Evolutionary conservation across 495 filamentous ascomycete genomes (phyloP).

Genomic region (Hypoxylon rickii): DNA sequence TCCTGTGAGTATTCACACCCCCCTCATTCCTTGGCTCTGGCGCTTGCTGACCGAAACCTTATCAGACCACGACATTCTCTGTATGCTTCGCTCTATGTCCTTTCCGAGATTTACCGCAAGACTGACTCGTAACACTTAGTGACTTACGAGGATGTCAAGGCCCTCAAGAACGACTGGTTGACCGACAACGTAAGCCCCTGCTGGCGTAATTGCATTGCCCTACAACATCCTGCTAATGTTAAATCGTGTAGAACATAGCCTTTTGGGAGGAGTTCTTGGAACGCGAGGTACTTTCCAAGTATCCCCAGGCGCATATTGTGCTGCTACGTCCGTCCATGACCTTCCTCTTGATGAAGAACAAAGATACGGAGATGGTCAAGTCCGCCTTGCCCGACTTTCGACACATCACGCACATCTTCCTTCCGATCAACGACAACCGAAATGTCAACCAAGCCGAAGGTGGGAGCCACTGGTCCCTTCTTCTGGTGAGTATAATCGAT

Average conservation of each 20-base stretch:
- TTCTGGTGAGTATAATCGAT: conserved; percentile 87
- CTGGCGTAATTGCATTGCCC: conserved; percentile 13
- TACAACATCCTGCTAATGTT: conserved; percentile 18
- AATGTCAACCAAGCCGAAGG: conserved; percentile 79
- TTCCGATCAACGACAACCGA: conserved; percentile 89
- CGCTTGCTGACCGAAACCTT: conserved; percentile 4
- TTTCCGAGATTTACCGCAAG: not conserved
- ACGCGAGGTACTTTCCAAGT: conserved; percentile 76
- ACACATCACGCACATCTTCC: conserved; percentile 89
- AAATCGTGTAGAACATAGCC: conserved; percentile 68
- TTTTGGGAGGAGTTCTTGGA: conserved; percentile 99
- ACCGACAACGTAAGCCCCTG: conserved; percentile 83
- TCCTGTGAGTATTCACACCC: conserved; percentile 44
- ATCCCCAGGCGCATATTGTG: conserved; percentile 80
- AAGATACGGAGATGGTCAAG: conserved; percentile 73
- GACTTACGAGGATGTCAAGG: conserved; percentile 77
- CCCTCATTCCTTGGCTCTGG: not conserved
- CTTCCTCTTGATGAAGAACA: conserved; percentile 86
- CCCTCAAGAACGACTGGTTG: conserved; percentile 90
- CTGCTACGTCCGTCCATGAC: conserved; percentile 93
- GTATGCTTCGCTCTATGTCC: conserved; percentile 37
- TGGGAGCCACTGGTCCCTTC: conserved; percentile 92
- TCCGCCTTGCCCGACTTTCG: conserved; percentile 78
- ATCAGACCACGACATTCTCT: conserved; percentile 50
- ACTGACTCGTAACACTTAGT: conserved; percentile 36